Conservation (phyloP, 352 stramenopile genomes). For the Thraustochytrium sp. region DNA sequence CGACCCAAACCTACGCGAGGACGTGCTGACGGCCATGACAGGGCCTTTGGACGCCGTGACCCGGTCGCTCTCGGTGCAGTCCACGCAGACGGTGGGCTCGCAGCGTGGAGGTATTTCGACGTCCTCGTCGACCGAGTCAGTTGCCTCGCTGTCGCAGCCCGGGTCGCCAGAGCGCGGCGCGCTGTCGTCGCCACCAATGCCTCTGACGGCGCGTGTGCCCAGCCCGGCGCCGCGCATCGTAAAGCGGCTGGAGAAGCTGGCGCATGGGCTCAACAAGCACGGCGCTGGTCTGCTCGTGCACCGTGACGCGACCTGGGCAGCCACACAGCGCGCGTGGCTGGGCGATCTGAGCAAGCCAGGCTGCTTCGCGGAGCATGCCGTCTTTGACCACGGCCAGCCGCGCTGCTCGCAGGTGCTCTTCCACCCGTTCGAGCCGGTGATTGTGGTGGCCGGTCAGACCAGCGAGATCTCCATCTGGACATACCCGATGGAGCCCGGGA, state of each 20-base stretch:
- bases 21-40: not conserved
- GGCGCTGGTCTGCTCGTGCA: not conserved
- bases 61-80: not conserved
- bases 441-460: slow-evolving; percentile 88
- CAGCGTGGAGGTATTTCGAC: not conserved
- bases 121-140: not conserved
- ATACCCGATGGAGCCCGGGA: slow-evolving; percentile 63
- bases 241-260: not conserved
- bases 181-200: too few species aligned
- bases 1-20: not conserved
- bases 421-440: slow-evolving; percentile 85
- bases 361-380: slow-evolving; percentile 78
- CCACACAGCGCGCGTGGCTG: slow-evolving; percentile 44
- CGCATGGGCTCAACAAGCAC: not conserved
- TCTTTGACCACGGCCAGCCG: slow-evolving; percentile 83
- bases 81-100: not conserved
- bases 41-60: not conserved
- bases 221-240: not conserved
- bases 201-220: not conserved
- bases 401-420: slow-evolving; percentile 93
- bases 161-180: not conserved
- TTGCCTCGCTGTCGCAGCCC: too few species aligned
- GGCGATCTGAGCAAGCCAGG: slow-evolving; percentile 52
- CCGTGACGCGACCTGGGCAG: not conserved
- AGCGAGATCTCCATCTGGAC: slow-evolving; percentile 91